phyloP scores from a whole-genome alignment of 495 filamentous ascomycete genomes.

The Penicillium antarcticum region DNA sequence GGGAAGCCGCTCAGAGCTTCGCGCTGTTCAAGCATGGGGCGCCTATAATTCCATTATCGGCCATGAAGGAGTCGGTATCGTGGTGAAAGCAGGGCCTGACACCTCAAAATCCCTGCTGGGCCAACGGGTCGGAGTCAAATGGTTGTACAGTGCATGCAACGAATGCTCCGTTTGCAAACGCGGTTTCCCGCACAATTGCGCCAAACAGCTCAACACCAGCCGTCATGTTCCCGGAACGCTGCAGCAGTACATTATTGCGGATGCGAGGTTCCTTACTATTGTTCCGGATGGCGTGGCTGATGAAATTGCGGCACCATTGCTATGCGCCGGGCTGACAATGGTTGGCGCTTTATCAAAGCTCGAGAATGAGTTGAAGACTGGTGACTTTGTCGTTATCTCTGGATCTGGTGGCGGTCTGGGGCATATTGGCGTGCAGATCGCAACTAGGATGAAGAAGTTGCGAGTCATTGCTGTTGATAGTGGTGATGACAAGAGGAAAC shows the following conservation, averaged over 20 bases:
- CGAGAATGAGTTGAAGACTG: slow-evolving; percentile 18
- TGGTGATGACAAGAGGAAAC: slow-evolving; percentile 25
- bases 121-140: slow-evolving; percentile 37
- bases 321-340: slow-evolving; percentile 36
- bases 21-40: slow-evolving; percentile 18
- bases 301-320: slow-evolving; percentile 30
- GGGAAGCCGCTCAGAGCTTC: slow-evolving; percentile 24
- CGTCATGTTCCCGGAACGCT: slow-evolving; percentile 35
- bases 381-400: slow-evolving; percentile 32
- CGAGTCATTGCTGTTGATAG: slow-evolving; percentile 34
- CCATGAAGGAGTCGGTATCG: slow-evolving; percentile 36
- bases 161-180: slow-evolving; percentile 34
- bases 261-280: slow-evolving; percentile 24
- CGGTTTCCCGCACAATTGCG: slow-evolving; percentile 26
- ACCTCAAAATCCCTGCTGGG: slow-evolving; percentile 19
- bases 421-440: slow-evolving; percentile 35
- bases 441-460: slow-evolving; percentile 22
- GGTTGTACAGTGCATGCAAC: slow-evolving; percentile 34
- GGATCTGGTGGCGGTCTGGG: slow-evolving; percentile 36
- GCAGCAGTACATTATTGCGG: slow-evolving; percentile 34
- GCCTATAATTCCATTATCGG: slow-evolving; percentile 30
- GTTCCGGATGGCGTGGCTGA: slow-evolving; percentile 26
- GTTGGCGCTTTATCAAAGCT: slow-evolving; percentile 22
- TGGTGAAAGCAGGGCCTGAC: slow-evolving; percentile 22
- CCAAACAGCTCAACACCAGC: slow-evolving; percentile 33